Percentiles rank a stretch among this genome's conserved stretches.
These are phyloP conservation scores for Coemansia sp. DNA, from an alignment of 192 early-diverging fungal species.

Conservation along the genomic window DNA sequence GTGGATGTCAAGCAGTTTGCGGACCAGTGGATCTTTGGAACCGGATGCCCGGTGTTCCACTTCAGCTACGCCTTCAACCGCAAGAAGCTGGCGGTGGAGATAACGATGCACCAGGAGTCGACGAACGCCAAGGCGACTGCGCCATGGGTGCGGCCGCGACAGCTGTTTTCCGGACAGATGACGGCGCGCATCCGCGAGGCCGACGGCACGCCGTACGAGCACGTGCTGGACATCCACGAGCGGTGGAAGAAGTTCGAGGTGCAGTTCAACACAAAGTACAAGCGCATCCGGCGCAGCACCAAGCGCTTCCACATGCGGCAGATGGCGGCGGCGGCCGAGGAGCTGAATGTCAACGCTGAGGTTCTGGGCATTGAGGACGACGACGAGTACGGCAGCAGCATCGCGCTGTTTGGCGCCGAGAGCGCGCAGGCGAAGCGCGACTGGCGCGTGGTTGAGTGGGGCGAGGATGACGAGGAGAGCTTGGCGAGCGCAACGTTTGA, in stretches of 20 bases:
- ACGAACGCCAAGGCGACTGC: constrained; percentile 59
- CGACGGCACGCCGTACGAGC: constrained; percentile 81
- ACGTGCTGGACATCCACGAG: constrained; percentile 82
- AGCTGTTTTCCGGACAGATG: constrained; percentile 63
- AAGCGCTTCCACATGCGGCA: constrained; percentile 73
- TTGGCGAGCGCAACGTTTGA: constrained; percentile 73
- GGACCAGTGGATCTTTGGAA: constrained; percentile 93
- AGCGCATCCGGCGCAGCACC: constrained; percentile 85
- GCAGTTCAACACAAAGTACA: constrained; percentile 97
- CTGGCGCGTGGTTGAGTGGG: constrained; percentile 78
- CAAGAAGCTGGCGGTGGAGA: constrained; percentile 95
- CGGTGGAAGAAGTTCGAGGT: constrained; percentile 78
- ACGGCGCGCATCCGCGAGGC: constrained; percentile 80
- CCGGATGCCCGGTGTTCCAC: constrained; percentile 87
- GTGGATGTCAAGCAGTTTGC: constrained; percentile 79
- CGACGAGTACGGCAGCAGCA: constrained; percentile 44
- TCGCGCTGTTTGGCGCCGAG: constrained; percentile 59
- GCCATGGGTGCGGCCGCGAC: constrained; percentile 39
- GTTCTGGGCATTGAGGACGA: constrained; percentile 51
- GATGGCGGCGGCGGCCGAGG: constrained; percentile 66
- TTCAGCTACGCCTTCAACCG: constrained; percentile 87
- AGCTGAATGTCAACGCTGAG: constrained; percentile 52
- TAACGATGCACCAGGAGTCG: constrained; percentile 74
- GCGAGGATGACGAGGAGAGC: constrained; percentile 75
- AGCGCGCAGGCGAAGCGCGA: constrained; percentile 64